Conservation (phyloP, 208 protist species). For the Crithidia mellificae region DNA sequence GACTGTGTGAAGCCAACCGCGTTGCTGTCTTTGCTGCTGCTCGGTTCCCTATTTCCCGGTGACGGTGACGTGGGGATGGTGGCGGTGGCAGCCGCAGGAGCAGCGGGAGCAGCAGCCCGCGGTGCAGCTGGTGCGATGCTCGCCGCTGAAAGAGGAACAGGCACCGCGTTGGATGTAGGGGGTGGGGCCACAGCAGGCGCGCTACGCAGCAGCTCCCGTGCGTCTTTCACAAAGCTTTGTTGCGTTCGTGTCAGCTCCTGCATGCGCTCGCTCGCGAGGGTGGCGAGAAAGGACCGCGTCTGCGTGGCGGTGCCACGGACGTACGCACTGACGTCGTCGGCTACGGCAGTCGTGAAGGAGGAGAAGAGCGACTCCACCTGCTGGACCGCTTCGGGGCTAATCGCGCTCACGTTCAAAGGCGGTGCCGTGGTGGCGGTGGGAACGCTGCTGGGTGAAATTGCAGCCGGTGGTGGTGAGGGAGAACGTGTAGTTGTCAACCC, state of each 20-base stretch:
- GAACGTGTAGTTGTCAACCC: too few species aligned
- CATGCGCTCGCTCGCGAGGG: slow-evolving; percentile 1
- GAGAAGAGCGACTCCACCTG: slow-evolving; percentile 14
- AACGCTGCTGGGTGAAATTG: background rate
- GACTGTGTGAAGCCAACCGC: background rate
- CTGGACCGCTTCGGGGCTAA: background rate
- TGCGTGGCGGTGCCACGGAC: slow-evolving; percentile 1
- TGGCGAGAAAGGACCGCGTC: slow-evolving; percentile 11
- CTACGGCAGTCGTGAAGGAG: slow-evolving; percentile 8
- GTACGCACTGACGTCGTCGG: slow-evolving; percentile 10
- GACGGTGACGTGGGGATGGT: background rate
- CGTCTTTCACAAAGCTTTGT: slow-evolving; percentile 5
- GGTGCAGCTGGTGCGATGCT: too few species aligned
- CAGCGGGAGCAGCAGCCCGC: slow-evolving; percentile 3
- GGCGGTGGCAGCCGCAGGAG: background rate
- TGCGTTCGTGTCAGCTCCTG: slow-evolving; percentile 10
- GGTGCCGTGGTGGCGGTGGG: background rate
- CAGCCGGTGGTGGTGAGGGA: background rate
- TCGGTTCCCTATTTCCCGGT: too few species aligned
- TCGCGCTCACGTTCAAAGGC: too few species aligned
- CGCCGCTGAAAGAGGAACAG: background rate
- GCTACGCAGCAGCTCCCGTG: background rate
- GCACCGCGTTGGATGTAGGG: too few species aligned
- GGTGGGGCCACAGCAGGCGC: background rate
- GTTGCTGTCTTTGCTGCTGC: background rate